These are phyloP conservation scores for Datura wrightii DNA, from an alignment of 257 asterid genomes.

Conservation along the genomic window DNA sequence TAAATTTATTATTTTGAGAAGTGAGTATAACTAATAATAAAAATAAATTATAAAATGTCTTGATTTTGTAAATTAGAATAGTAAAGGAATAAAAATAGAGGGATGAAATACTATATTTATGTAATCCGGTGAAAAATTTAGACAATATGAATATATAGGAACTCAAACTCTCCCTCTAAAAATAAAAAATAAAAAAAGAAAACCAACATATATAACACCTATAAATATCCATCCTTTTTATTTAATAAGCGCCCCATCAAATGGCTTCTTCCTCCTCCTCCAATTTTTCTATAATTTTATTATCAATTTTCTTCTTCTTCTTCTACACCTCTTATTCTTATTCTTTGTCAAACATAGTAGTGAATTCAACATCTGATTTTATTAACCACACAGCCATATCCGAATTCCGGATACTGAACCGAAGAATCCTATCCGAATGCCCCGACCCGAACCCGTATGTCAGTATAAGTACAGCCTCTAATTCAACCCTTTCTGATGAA, in stretches of 20 bases:
- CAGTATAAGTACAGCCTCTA: conserved; percentile 42
- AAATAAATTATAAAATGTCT: too few relatives aligned
- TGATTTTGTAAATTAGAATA: too few relatives aligned
- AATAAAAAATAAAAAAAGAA: too few relatives aligned
- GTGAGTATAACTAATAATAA: too few relatives aligned
- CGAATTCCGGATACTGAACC: conserved; percentile 65
- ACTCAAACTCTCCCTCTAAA: too few relatives aligned
- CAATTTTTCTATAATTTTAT: not conserved
- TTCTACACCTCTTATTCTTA: conserved; percentile 3
- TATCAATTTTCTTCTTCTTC: not conserved
- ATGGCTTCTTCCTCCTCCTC: conserved; percentile 22
- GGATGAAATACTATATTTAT: too few relatives aligned
- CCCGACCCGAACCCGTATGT: conserved; percentile 59
- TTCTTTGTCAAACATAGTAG: conserved; percentile 9
- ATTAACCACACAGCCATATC: conserved; percentile 67
- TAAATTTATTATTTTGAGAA: too few relatives aligned
- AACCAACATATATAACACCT: not conserved
- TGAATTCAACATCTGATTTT: conserved; percentile 36
- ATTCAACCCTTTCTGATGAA: conserved; percentile 55
- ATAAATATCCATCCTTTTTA: conserved; percentile 18
- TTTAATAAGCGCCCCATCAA: not conserved
- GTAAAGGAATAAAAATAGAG: too few relatives aligned
- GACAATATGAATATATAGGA: too few relatives aligned
- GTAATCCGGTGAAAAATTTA: too few relatives aligned
- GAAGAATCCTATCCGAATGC: conserved; percentile 49